Conservation (phyloP, 2,329 filamentous ascomycete genomes). For the Hypoxylon sp. region DNA sequence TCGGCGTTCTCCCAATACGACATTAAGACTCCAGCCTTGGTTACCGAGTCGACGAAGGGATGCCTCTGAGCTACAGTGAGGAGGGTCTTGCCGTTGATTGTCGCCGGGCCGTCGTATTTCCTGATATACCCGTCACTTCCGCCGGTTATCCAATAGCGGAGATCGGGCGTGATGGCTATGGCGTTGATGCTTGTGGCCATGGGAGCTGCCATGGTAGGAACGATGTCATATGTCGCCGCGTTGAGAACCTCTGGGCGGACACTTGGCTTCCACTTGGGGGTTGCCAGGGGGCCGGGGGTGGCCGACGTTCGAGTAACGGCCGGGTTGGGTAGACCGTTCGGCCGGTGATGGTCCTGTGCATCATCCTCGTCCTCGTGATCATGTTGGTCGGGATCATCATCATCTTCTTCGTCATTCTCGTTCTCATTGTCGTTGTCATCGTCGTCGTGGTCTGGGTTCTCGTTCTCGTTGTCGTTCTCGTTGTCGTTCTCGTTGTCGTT, state of each 20-base stretch:
- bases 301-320: conserved; percentile 50
- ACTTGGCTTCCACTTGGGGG: conserved; percentile 65
- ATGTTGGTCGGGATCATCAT: conserved; percentile 53
- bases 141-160: conserved; percentile 94
- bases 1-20: conserved; percentile 99
- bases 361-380: conserved; percentile 55
- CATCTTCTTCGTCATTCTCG: conserved; percentile 56
- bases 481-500: conserved; percentile 56
- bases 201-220: conserved; percentile 95
- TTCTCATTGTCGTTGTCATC: conserved; percentile 53
- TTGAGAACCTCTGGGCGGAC: conserved; percentile 83
- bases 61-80: conserved; percentile 95
- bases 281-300: conserved; percentile 49
- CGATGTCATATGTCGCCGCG: conserved; percentile 89
- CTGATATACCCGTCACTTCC: conserved; percentile 95
- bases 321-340: conserved; percentile 35
- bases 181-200: conserved; percentile 97
- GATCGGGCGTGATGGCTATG: conserved; percentile 89
- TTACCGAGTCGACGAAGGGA: conserved; percentile 96
- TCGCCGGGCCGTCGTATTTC: conserved; percentile 95
- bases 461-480: conserved; percentile 53
- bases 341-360: conserved; percentile 39
- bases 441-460: conserved; percentile 52
- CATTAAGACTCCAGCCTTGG: conserved; percentile 92
- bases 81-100: conserved; percentile 92